Conservation (phyloP, 2,329 filamentous ascomycete genomes). For the Beauveria rudraprayagi region DNA sequence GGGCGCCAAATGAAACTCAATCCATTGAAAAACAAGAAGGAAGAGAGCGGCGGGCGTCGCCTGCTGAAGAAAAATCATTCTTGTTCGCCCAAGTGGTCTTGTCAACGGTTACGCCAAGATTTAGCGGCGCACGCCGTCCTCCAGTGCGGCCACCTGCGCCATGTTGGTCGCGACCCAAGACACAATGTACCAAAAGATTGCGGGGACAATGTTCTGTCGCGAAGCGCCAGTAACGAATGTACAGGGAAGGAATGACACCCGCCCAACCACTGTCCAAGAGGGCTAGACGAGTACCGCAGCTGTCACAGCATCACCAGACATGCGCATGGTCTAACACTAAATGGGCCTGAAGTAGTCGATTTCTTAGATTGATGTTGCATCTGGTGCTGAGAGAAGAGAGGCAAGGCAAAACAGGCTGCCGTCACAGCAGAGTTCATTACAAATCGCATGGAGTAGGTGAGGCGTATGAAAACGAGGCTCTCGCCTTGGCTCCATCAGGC, state of each 20-base stretch:
- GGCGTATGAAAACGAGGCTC: background rate
- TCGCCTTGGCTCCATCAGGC: background rate
- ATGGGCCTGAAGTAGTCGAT: no score
- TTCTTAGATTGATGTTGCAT: no score
- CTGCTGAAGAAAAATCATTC: no score
- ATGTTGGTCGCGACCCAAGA: background rate
- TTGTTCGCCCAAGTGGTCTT: no score
- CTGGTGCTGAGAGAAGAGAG: no score
- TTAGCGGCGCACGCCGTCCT: background rate
- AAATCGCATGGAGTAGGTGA: background rate
- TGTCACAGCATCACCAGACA: no score
- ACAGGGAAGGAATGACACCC: background rate
- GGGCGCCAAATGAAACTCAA: no score
- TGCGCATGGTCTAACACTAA: no score
- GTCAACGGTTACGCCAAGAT: background rate
- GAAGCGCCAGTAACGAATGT: background rate
- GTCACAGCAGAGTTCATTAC: background rate
- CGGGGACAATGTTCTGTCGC: background rate
- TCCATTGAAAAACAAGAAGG: no score
- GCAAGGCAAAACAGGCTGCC: background rate
- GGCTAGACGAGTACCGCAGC: no score
- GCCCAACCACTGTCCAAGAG: no score
- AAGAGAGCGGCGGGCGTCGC: no score
- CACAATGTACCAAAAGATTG: background rate
- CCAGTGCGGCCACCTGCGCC: background rate